Conservation (phyloP, 331 rosid species). For the Quercus phellos region DNA sequence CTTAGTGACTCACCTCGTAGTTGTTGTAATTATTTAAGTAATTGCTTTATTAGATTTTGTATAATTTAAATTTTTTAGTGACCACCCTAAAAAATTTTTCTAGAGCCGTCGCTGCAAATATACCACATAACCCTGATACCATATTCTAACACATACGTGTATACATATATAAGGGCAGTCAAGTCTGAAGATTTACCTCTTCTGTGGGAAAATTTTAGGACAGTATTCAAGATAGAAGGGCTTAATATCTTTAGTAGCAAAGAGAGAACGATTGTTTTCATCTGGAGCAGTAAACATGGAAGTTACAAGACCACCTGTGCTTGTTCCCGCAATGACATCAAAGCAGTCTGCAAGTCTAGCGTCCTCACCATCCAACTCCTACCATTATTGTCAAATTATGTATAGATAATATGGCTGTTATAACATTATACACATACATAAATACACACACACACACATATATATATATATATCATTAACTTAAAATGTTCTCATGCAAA, state of each 20-base stretch:
- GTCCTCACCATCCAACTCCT: slow-evolving; percentile 55
- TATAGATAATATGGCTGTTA: not conserved
- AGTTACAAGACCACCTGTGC: slow-evolving; percentile 64
- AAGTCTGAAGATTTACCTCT: not conserved
- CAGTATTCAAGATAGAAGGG: slow-evolving; percentile 40
- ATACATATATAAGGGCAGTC: too few species aligned
- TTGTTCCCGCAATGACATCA: slow-evolving; percentile 67
- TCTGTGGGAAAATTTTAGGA: slow-evolving; percentile 49
- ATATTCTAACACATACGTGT: too few species aligned
- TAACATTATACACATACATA: too few species aligned
- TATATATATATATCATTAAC: too few species aligned
- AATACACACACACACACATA: too few species aligned
- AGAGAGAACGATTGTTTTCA: slow-evolving; percentile 41
- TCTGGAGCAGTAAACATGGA: slow-evolving; percentile 63
- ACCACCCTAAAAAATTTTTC: rapidly evolving
- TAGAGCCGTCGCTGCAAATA: too few species aligned
- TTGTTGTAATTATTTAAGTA: too few species aligned
- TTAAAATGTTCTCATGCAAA: too few species aligned
- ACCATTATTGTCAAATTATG: not conserved
- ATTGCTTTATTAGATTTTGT: too few species aligned
- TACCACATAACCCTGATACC: too few species aligned
- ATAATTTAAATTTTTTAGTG: too few species aligned
- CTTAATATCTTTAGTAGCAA: slow-evolving; percentile 54
- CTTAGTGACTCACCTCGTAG: too few species aligned
- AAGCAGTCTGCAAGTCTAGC: slow-evolving; percentile 69